Percentiles rank a stretch among this genome's conserved stretches.
Conservation (phyloP, 2,329 filamentous ascomycete species). For the Diaporthe ilicicola region DNA sequence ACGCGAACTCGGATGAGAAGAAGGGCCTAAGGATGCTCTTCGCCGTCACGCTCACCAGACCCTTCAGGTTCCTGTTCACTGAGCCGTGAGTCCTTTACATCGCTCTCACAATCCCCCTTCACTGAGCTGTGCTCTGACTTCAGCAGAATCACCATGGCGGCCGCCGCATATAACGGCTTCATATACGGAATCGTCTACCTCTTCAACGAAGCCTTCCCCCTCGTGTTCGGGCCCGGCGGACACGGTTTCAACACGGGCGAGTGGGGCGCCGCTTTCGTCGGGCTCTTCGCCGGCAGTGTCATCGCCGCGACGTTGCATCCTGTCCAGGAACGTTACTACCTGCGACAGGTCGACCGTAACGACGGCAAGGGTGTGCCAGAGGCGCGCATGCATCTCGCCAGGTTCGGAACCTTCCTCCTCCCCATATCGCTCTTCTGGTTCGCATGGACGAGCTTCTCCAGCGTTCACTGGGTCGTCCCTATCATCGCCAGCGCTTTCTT, state of each 20-base stretch:
- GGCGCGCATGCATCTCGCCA: constrained; percentile 22
- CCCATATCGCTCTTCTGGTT: constrained; percentile 75
- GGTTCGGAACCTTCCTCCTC: constrained; percentile 56
- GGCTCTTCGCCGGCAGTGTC: constrained; percentile 14
- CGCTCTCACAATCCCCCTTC: background rate
- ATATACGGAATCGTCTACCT: constrained; percentile 29
- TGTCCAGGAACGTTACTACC: constrained; percentile 21
- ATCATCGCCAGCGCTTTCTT: constrained; percentile 64
- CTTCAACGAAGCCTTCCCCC: constrained; percentile 28
- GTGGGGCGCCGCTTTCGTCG: constrained; percentile 20
- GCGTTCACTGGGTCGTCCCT: constrained; percentile 66
- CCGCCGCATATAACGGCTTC: constrained; percentile 25
- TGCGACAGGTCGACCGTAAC: constrained; percentile 18
- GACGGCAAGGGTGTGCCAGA: constrained; percentile 28
- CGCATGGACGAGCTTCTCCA: constrained; percentile 71
- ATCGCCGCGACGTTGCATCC: constrained; percentile 14
- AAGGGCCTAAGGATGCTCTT: constrained; percentile 1
- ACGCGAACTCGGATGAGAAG: constrained; percentile 16
- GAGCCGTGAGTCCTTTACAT: constrained; percentile 3
- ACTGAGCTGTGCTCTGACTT: background rate
- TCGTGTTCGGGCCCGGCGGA: constrained; percentile 12
- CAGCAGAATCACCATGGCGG: constrained; percentile 17
- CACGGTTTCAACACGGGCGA: constrained; percentile 24
- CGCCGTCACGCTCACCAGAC: background rate
- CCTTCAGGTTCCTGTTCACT: constrained; percentile 26